A percentile compares a stretch with the other conserved stretches of the same genome.
These are phyloP conservation scores for Micractinium conductrix DNA, from an alignment of 139 green algal genomes.

Conservation along the genomic window DNA sequence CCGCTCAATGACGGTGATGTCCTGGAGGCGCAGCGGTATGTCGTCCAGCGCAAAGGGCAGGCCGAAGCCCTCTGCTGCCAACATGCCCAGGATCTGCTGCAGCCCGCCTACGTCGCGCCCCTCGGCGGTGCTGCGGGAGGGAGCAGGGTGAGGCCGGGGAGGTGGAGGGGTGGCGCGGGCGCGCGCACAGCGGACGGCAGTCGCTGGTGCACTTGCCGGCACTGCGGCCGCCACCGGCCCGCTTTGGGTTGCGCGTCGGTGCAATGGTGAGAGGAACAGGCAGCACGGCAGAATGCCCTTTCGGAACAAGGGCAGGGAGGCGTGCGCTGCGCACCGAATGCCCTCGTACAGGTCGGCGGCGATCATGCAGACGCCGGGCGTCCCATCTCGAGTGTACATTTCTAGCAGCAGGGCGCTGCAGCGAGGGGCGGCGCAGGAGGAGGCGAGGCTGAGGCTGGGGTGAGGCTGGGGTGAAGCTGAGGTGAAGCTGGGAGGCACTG, in stretches of 20 bases:
- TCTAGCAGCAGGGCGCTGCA: constrained; percentile 85
- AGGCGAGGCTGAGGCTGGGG: neutral
- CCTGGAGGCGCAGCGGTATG: constrained; percentile 33
- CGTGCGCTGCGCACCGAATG: constrained; percentile 82
- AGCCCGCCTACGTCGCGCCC: constrained; percentile 67
- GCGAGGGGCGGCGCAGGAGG: neutral
- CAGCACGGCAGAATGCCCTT: too few species aligned
- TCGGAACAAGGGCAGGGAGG: too few species aligned
- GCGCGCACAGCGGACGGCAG: too few species aligned
- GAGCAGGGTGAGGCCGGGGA: too few species aligned
- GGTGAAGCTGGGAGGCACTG: too few species aligned
- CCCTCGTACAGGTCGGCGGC: constrained; percentile 94
- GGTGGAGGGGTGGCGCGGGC: too few species aligned
- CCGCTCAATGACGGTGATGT: constrained; percentile 63
- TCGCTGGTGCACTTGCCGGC: too few species aligned
- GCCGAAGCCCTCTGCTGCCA: constrained; percentile 57
- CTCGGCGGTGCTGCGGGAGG: neutral
- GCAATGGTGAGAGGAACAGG: too few species aligned
- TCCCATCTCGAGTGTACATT: constrained; percentile 92
- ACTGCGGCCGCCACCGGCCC: too few species aligned
- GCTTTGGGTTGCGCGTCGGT: too few species aligned
- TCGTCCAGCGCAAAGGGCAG: constrained; percentile 41
- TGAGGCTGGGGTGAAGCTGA: too few species aligned
- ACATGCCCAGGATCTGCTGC: constrained; percentile 57
- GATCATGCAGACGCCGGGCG: constrained; percentile 79